Evolutionary conservation across 2,329 filamentous ascomycete genomes (phyloP).

Genomic region (Xylaria digitata): DNA sequence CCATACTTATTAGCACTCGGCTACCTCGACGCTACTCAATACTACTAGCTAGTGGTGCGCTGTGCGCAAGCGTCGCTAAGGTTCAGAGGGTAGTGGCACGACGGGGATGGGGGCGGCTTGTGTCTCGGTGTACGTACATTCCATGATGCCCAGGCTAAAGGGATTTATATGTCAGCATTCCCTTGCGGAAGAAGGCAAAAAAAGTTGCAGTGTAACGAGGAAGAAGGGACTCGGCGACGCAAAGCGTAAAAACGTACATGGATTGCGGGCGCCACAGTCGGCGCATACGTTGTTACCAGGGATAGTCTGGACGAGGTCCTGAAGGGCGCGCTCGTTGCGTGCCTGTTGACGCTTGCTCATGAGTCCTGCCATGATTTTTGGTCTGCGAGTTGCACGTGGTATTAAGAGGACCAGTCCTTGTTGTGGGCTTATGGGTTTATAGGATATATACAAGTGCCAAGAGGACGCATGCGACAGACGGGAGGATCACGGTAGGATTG

Average conservation of each 20-base stretch:
- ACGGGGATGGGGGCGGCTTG: conserved; percentile 19
- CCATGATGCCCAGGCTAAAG: conserved; percentile 92
- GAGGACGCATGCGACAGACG: conserved; percentile 34
- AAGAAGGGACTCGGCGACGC: conserved; percentile 4
- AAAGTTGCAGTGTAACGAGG: conserved; percentile 19
- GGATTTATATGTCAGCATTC: conserved; percentile 35
- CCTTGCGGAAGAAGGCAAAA: conserved; percentile 1
- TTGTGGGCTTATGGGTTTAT: conserved; percentile 17
- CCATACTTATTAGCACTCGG: conserved; percentile 40
- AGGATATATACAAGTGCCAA: conserved; percentile 34
- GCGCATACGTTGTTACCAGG: conserved; percentile 94
- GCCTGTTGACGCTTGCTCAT: conserved; percentile 97
- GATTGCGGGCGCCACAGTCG: conserved; percentile 91
- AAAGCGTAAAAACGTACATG: conserved; percentile 75
- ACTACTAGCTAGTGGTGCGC: conserved; percentile 7
- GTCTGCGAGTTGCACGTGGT: conserved; percentile 23
- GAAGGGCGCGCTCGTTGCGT: conserved; percentile 91
- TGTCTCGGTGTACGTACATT: conserved; percentile 74
- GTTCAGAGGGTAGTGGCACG: background rate
- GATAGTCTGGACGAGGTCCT: conserved; percentile 85
- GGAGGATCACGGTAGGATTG: conserved; percentile 34
- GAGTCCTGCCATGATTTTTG: conserved; percentile 70
- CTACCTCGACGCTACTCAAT: conserved; percentile 11
- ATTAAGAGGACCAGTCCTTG: conserved; percentile 18
- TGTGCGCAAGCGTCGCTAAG: conserved; percentile 18